These are phyloP conservation scores for Trichoderma sp. DNA, from an alignment of 2,329 filamentous ascomycete genomes.

Conservation along the genomic window DNA sequence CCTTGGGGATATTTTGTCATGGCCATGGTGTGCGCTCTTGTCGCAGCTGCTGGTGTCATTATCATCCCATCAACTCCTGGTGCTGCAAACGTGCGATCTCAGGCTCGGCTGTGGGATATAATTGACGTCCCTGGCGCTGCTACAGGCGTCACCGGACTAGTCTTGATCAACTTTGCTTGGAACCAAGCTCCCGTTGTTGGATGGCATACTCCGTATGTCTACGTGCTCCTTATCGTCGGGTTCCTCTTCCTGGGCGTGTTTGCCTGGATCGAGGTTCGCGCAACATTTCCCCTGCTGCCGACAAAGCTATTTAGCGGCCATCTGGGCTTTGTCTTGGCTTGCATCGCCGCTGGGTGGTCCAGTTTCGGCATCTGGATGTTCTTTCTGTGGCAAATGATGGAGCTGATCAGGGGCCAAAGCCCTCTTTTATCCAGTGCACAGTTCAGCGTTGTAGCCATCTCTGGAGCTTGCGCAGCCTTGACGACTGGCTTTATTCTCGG, in stretches of 20 bases:
- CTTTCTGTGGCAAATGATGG: conserved; percentile 46
- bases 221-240: conserved; percentile 52
- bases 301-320: conserved; percentile 10
- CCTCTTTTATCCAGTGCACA: conserved; percentile 41
- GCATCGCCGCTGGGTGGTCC: conserved; percentile 47
- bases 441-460: conserved; percentile 34
- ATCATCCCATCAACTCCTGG: conserved; percentile 28
- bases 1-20: conserved; percentile 43
- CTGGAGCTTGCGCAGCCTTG: conserved; percentile 42
- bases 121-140: conserved; percentile 36
- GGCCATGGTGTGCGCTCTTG: conserved; percentile 28
- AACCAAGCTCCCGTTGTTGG: conserved; percentile 57
- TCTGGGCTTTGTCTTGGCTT: conserved; percentile 46
- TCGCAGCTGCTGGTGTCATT: conserved; percentile 28
- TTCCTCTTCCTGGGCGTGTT: conserved; percentile 50
- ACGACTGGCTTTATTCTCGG: conserved; percentile 35
- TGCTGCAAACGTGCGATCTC: neutral
- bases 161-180: conserved; percentile 61
- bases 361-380: conserved; percentile 48
- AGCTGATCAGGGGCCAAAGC: conserved; percentile 36
- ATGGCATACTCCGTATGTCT: conserved; percentile 53
- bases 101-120: conserved; percentile 21
- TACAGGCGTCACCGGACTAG: conserved; percentile 48
- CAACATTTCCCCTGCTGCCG: conserved; percentile 4
- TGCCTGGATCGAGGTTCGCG: conserved; percentile 46